Percentiles rank a stretch among this genome's conserved stretches.
Conservation (phyloP, 805 yeast genomes). For the Hagleromyces aurorensis region DNA sequence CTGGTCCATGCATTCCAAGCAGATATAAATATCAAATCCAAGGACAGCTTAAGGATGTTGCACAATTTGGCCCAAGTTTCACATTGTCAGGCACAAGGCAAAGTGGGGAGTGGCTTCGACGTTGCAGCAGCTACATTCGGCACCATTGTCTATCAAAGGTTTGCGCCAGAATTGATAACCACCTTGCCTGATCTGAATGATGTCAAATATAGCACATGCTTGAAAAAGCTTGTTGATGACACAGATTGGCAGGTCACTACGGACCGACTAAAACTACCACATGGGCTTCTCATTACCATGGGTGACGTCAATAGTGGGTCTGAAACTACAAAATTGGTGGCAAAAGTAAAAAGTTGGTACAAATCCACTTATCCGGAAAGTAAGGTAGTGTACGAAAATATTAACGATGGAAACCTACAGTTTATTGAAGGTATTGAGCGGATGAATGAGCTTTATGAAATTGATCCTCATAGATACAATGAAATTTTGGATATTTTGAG, state of each 20-base stretch:
- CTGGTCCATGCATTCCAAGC: constrained; percentile 42
- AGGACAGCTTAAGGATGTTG: constrained; percentile 32
- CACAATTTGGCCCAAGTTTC: constrained; percentile 86
- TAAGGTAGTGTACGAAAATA: constrained; percentile 40
- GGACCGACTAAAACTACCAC: constrained; percentile 55
- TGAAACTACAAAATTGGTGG: constrained; percentile 86
- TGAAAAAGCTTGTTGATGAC: constrained; percentile 35
- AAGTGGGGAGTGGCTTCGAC: constrained; percentile 95
- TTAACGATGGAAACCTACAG: constrained; percentile 51
- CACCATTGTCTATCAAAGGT: constrained; percentile 73
- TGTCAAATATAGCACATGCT: constrained; percentile 22
- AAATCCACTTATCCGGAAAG: constrained; percentile 43
- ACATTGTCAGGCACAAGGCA: constrained; percentile 90
- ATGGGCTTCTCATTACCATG: constrained; percentile 64
- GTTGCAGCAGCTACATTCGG: constrained; percentile 95
- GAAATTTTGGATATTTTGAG: constrained; percentile 17
- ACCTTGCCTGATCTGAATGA: constrained; percentile 27
- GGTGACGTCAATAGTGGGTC: constrained; percentile 93
- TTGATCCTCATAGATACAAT: constrained; percentile 33
- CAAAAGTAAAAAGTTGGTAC: constrained; percentile 68
- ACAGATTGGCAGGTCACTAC: constrained; percentile 56
- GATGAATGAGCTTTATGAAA: constrained; percentile 31
- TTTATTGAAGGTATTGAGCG: constrained; percentile 43
- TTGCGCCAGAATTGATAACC: constrained; percentile 47
- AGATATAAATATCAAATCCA: constrained; percentile 27